Conservation (phyloP, 345 rosid species). For the Aurinia saxatilis region DNA sequence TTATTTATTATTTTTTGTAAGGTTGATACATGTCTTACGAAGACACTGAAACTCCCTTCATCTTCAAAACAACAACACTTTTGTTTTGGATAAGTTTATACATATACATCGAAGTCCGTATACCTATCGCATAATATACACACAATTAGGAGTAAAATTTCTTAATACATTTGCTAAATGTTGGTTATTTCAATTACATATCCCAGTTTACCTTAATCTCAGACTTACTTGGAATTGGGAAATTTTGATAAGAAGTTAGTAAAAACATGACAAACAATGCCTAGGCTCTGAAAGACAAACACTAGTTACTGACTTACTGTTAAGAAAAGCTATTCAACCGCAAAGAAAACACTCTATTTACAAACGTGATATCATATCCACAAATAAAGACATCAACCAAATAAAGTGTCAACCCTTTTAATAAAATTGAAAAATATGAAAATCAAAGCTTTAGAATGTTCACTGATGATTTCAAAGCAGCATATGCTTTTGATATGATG, state of each 20-base stretch:
- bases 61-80: neutral
- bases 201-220: too few relatives aligned
- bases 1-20: neutral
- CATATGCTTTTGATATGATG: neutral
- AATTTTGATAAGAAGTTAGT: too few relatives aligned
- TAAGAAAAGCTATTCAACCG: neutral
- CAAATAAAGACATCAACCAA: conserved; percentile 23
- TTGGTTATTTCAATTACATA: too few relatives aligned
- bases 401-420: neutral
- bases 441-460: neutral
- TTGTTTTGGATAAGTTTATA: neutral
- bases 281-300: too few relatives aligned
- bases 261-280: too few relatives aligned
- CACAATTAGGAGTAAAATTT: too few relatives aligned
- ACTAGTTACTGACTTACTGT: too few relatives aligned
- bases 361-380: conserved; percentile 12
- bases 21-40: neutral
- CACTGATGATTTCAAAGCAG: neutral
- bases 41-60: neutral
- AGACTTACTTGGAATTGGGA: too few relatives aligned
- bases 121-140: neutral
- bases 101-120: neutral
- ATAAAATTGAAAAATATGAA: neutral
- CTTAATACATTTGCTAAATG: too few relatives aligned
- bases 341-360: conserved; percentile 13